Percentiles rank a stretch among this genome's conserved stretches.
Evolutionary conservation across 345 rosid species (phyloP).

Genomic region (Murraya koenigii): DNA sequence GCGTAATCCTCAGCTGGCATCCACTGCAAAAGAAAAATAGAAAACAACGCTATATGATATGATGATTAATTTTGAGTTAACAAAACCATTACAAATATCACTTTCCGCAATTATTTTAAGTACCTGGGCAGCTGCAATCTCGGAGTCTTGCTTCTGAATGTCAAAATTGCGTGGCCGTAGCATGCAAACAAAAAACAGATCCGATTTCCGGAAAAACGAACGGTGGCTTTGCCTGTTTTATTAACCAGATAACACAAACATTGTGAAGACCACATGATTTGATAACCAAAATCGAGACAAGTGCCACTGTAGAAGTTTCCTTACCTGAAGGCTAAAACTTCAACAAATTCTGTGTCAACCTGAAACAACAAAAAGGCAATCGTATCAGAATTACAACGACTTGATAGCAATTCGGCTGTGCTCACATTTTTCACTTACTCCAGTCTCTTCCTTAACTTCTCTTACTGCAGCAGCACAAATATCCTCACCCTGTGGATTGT

Average conservation of each 20-base stretch:
- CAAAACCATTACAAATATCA: no score
- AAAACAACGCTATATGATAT: background rate
- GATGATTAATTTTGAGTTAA: no score
- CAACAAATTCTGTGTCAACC: constrained; percentile 61
- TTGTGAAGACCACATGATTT: background rate
- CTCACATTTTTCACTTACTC: constrained; percentile 42
- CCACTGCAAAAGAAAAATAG: constrained; percentile 43
- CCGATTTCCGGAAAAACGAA: constrained; percentile 49
- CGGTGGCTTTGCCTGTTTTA: constrained; percentile 61
- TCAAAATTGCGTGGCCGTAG: constrained; percentile 40
- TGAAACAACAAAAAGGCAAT: constrained; percentile 21
- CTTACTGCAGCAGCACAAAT: constrained; percentile 56
- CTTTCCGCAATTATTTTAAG: no score
- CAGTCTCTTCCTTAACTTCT: constrained; percentile 90
- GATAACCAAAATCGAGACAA: background rate
- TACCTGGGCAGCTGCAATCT: constrained; percentile 63
- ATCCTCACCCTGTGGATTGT: constrained; percentile 66
- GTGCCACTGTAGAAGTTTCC: background rate
- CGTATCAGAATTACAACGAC: no score
- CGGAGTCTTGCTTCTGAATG: constrained; percentile 54
- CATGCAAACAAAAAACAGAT: constrained; percentile 56
- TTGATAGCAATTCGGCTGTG: background rate
- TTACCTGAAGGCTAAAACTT: constrained; percentile 68
- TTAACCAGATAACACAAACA: background rate
- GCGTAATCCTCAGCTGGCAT: constrained; percentile 66